Conservation (phyloP, 768 basidiomycete genomes). For the Pulveroboletus sp. region DNA sequence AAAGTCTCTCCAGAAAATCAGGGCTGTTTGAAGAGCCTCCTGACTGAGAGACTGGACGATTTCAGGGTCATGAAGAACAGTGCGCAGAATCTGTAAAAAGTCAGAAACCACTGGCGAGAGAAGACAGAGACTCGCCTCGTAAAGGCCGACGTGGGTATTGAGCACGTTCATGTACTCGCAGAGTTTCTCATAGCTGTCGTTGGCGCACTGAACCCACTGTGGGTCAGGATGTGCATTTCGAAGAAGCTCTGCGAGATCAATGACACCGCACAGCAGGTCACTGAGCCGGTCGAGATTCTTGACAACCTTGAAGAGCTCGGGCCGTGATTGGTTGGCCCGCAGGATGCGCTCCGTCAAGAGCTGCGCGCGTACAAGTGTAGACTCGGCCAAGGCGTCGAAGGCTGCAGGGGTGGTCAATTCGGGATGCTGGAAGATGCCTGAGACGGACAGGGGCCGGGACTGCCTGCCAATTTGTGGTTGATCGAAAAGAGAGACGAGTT, state of each 20-base stretch:
- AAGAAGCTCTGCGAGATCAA: constrained; percentile 92
- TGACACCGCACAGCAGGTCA: constrained; percentile 93
- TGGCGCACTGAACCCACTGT: constrained; percentile 78
- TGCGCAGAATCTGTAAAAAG: constrained; percentile 57
- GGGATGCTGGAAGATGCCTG: constrained; percentile 84
- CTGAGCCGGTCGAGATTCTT: constrained; percentile 97
- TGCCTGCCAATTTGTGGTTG: constrained; percentile 42
- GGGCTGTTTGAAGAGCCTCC: constrained; percentile 82
- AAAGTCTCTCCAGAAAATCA: constrained; percentile 95
- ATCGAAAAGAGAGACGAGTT: constrained; percentile 71
- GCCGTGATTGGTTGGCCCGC: constrained; percentile 62
- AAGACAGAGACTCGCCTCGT: constrained; percentile 57
- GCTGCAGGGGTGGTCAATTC: constrained; percentile 64
- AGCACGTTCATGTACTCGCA: constrained; percentile 98
- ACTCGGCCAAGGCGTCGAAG: constrained; percentile 68
- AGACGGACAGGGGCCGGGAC: constrained; percentile 45
- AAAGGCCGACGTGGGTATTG: constrained; percentile 89
- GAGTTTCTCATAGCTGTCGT: constrained; percentile 83
- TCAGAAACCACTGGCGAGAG: constrained; percentile 16
- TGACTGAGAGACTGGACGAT: constrained; percentile 62
- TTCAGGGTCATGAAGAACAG: constrained; percentile 62
- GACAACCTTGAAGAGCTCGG: constrained; percentile 79
- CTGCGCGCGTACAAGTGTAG: constrained; percentile 77
- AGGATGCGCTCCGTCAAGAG: constrained; percentile 82
- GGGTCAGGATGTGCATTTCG: constrained; percentile 90